phyloP scores from a whole-genome alignment of 2,329 filamentous ascomycete species.

The Fusarium sp. region DNA sequence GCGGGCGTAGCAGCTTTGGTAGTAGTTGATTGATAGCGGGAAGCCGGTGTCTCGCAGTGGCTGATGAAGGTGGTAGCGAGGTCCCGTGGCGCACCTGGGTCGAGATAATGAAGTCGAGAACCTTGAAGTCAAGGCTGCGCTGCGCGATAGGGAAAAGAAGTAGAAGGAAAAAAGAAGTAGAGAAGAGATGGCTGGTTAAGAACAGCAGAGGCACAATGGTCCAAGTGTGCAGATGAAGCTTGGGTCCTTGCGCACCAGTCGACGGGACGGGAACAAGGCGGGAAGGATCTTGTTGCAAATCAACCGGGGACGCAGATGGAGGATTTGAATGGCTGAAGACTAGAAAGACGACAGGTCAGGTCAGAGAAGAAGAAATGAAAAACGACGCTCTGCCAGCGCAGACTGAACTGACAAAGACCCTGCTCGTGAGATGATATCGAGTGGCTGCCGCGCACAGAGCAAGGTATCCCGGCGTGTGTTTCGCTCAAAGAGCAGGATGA shows the following conservation, averaged over 20 bases:
- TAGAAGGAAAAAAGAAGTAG: constrained; percentile 7
- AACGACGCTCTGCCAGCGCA: constrained; percentile 36
- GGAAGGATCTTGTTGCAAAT: constrained; percentile 28
- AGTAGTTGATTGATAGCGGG: constrained; percentile 42
- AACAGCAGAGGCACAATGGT: constrained; percentile 7
- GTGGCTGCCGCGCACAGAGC: constrained; percentile 32
- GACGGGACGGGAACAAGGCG: constrained; percentile 32
- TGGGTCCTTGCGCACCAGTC: constrained; percentile 24
- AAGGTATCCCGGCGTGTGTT: constrained; percentile 43
- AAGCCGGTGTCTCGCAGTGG: constrained; percentile 28
- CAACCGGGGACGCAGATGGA: constrained; percentile 11
- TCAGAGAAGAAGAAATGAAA: constrained; percentile 6
- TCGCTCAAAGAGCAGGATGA: constrained; percentile 42
- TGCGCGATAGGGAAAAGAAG: constrained; percentile 28
- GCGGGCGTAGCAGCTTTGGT: constrained; percentile 38
- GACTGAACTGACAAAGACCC: constrained; percentile 35
- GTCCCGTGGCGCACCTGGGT: constrained; percentile 25
- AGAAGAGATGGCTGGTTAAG: constrained; percentile 19
- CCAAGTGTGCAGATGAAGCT: constrained; percentile 28
- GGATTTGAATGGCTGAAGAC: constrained; percentile 19
- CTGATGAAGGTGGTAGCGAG: constrained; percentile 14
- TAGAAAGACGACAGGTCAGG: neutral
- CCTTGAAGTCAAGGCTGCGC: constrained; percentile 15
- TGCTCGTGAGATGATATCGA: constrained; percentile 25
- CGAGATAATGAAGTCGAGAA: constrained; percentile 13